A percentile compares a stretch with the other conserved stretches of the same genome.
Evolutionary conservation across 2,329 filamentous ascomycete species (phyloP).

Genomic region (Colletotrichum sp.): DNA sequence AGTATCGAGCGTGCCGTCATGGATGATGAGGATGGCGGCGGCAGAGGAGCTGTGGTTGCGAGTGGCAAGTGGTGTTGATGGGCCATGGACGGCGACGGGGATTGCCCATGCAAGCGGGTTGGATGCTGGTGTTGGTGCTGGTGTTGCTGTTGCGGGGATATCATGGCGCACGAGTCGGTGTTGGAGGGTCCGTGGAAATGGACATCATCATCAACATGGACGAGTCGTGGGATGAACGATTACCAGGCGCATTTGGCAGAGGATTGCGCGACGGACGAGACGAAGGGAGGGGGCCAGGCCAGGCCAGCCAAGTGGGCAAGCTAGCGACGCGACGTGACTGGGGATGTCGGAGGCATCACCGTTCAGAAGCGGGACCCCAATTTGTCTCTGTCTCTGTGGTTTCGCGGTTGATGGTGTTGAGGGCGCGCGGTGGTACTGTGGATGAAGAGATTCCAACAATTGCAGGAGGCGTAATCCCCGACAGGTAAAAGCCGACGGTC

Average conservation of each 20-base stretch:
- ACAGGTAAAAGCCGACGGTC: background rate
- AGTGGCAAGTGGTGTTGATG: background rate
- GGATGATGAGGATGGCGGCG: background rate
- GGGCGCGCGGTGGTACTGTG: background rate
- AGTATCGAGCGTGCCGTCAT: slow-evolving; percentile 38
- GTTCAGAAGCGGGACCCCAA: background rate
- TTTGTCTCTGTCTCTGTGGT: background rate
- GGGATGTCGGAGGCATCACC: background rate
- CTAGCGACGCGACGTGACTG: background rate
- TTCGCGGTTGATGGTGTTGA: background rate
- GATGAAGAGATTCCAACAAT: background rate
- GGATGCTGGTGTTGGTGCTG: background rate
- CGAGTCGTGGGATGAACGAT: background rate
- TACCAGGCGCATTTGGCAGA: background rate
- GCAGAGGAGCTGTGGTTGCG: background rate
- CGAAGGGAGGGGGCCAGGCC: background rate
- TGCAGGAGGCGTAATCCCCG: background rate
- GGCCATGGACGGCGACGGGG: background rate
- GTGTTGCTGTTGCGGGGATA: slow-evolving; percentile 5
- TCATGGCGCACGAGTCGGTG: slow-evolving; percentile 10
- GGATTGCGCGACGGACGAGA: background rate
- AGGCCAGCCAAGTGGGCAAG: background rate
- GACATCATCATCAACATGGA: slow-evolving; percentile 2
- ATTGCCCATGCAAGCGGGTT: background rate
- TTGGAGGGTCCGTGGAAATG: background rate